Conservation (phyloP, 371 early-diverging fungal species). For the Apophysomyces elegans region DNA sequence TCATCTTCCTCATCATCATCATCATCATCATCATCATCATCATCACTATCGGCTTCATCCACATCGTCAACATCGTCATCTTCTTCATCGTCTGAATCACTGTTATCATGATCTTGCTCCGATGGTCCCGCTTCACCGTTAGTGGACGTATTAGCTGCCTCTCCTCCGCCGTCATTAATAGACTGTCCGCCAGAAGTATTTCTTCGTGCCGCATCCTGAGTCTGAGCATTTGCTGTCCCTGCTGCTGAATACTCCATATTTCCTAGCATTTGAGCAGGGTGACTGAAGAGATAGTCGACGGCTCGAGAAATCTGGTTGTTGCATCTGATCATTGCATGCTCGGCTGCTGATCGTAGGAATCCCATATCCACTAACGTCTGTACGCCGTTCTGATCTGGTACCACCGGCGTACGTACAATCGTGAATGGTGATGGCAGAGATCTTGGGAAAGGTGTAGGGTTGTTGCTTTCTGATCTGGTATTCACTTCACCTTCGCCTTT, state of each 20-base stretch:
- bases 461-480: slow-evolving; percentile 29
- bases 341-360: slow-evolving; percentile 82
- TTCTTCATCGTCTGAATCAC: slow-evolving; percentile 21
- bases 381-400: slow-evolving; percentile 68
- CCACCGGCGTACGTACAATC: slow-evolving; percentile 37
- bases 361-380: slow-evolving; percentile 89
- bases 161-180: not conserved
- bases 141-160: slow-evolving; percentile 3
- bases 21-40: slow-evolving; percentile 21
- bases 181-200: slow-evolving; percentile 12
- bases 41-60: slow-evolving; percentile 29
- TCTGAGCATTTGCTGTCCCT: not conserved
- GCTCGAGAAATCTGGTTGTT: slow-evolving; percentile 86
- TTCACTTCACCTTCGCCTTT: slow-evolving; percentile 72
- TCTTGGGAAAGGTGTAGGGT: not conserved
- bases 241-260: slow-evolving; percentile 5
- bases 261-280: slow-evolving; percentile 61
- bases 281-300: slow-evolving; percentile 87
- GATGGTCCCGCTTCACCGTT: slow-evolving; percentile 9
- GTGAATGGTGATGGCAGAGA: slow-evolving; percentile 39
- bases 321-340: slow-evolving; percentile 78
- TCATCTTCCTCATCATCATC: slow-evolving; percentile 19
- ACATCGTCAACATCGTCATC: slow-evolving; percentile 31
- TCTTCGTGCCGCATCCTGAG: not conserved
- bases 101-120: slow-evolving; percentile 11